These are phyloP conservation scores for Talaromyces sp. DNA, from an alignment of 2,329 filamentous ascomycete genomes.

Conservation along the genomic window DNA sequence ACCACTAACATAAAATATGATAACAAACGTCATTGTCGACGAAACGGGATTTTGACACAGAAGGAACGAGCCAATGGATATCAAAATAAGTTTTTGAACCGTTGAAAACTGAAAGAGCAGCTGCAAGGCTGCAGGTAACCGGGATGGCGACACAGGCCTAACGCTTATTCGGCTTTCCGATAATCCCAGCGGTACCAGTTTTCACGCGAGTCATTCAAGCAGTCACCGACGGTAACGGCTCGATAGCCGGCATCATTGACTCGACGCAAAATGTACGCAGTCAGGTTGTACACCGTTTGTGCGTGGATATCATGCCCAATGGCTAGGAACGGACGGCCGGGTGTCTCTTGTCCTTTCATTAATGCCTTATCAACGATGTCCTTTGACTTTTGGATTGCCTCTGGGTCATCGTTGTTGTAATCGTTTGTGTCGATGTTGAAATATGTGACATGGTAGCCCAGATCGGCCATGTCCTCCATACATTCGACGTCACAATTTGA, in stretches of 20 bases:
- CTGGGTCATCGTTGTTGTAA: conserved; percentile 36
- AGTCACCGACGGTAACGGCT: conserved; percentile 41
- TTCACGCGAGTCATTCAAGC: conserved; percentile 32
- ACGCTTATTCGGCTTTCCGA: conserved; percentile 6
- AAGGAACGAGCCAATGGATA: neutral
- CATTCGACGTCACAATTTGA: conserved; percentile 35
- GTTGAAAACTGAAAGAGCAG: neutral
- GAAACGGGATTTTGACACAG: neutral
- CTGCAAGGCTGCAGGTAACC: neutral
- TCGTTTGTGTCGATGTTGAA: conserved; percentile 46
- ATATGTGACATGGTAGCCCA: conserved; percentile 47
- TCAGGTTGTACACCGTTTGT: conserved; percentile 39
- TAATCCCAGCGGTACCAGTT: conserved; percentile 40
- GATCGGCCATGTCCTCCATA: conserved; percentile 36
- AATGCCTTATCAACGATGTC: conserved; percentile 35
- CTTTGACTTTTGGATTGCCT: conserved; percentile 34
- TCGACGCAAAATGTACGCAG: conserved; percentile 34
- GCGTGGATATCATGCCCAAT: conserved; percentile 41
- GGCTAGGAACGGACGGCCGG: conserved; percentile 32
- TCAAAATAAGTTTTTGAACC: neutral
- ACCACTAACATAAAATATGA: neutral
- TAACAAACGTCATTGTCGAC: neutral
- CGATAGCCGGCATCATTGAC: conserved; percentile 27
- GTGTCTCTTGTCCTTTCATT: conserved; percentile 16
- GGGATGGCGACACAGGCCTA: neutral